Percentiles rank a stretch among this genome's conserved stretches.
Evolutionary conservation across 1,139 yeast species (phyloP).

Genomic region (Hemisphaericaspora xylofermentans): DNA sequence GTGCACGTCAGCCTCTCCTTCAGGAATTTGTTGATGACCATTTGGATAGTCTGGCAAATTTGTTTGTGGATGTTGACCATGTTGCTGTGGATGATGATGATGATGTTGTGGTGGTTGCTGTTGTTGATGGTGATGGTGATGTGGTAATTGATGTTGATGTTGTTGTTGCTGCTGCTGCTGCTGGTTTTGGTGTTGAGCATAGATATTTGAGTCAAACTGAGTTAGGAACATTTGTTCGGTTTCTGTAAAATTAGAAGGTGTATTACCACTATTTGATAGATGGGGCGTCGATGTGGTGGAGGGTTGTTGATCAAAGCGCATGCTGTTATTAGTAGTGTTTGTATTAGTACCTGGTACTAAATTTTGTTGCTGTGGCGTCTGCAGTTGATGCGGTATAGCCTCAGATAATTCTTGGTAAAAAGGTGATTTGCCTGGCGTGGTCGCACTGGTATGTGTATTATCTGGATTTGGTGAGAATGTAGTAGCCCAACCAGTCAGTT

Average conservation of each 20-base stretch:
- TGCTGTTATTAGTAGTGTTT: slow-evolving; percentile 1
- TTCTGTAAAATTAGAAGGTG: slow-evolving; percentile 18
- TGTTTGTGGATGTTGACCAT: slow-evolving; percentile 7
- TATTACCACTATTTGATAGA: slow-evolving; percentile 6
- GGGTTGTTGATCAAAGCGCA: slow-evolving; percentile 6
- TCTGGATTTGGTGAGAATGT: slow-evolving; percentile 2
- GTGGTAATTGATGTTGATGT: slow-evolving; percentile 10
- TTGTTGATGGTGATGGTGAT: slow-evolving; percentile 14
- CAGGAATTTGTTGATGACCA: too few species aligned
- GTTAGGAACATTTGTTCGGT: slow-evolving; percentile 26
- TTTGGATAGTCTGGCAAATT: slow-evolving; percentile 8
- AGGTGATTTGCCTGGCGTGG: slow-evolving; percentile 14
- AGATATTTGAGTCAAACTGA: slow-evolving; percentile 27
- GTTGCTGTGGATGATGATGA: slow-evolving; percentile 13
- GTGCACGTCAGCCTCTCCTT: not conserved
- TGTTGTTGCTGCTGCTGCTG: slow-evolving; percentile 11
- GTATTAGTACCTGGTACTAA: slow-evolving; percentile 8
- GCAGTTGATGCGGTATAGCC: slow-evolving; percentile 6
- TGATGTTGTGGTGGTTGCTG: slow-evolving; percentile 12
- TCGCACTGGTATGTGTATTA: not conserved
- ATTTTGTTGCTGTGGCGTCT: slow-evolving; percentile 1
- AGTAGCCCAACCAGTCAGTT: slow-evolving; percentile 7
- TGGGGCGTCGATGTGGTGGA: slow-evolving; percentile 12
- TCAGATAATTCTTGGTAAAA: slow-evolving; percentile 14
- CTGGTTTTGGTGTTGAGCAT: slow-evolving; percentile 16